Evolutionary conservation across 495 filamentous ascomycete species (phyloP).

Genomic region (Patellaria atrata): DNA sequence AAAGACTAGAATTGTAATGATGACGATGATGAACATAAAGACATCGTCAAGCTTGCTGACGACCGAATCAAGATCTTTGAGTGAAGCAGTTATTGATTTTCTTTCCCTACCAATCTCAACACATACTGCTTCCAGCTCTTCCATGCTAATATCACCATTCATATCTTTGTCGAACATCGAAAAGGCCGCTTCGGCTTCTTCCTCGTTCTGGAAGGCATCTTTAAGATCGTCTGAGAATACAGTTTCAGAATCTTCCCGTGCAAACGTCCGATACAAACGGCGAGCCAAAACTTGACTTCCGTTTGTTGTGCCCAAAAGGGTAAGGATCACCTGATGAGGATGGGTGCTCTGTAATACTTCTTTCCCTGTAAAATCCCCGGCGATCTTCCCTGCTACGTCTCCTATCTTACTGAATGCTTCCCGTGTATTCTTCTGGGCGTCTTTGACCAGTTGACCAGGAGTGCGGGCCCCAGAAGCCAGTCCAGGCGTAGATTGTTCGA

Average conservation of each 20-base stretch:
- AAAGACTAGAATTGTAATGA: constrained; percentile 72
- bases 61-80: constrained; percentile 92
- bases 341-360: constrained; percentile 60
- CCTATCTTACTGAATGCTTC: constrained; percentile 65
- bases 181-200: constrained; percentile 87
- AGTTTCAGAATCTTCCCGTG: constrained; percentile 55
- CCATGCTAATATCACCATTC: constrained; percentile 94
- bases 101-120: constrained; percentile 91
- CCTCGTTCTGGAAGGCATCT: constrained; percentile 64
- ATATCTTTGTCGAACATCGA: constrained; percentile 91
- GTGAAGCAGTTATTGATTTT: constrained; percentile 83
- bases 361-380: constrained; percentile 87
- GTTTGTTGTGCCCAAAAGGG: constrained; percentile 53
- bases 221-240: constrained; percentile 64
- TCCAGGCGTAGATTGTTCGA: constrained; percentile 39
- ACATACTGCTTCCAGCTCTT: constrained; percentile 84
- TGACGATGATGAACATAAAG: constrained; percentile 67
- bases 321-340: constrained; percentile 66
- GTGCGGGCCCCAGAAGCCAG: constrained; percentile 48
- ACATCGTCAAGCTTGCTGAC: constrained; percentile 82
- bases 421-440: constrained; percentile 54
- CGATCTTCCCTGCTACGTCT: constrained; percentile 76
- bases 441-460: constrained; percentile 46
- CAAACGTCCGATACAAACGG: constrained; percentile 84
- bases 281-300: constrained; percentile 81